phyloP scores from a whole-genome alignment of 1,284 basidiomycete species.

The Ganoderma sinense region DNA sequence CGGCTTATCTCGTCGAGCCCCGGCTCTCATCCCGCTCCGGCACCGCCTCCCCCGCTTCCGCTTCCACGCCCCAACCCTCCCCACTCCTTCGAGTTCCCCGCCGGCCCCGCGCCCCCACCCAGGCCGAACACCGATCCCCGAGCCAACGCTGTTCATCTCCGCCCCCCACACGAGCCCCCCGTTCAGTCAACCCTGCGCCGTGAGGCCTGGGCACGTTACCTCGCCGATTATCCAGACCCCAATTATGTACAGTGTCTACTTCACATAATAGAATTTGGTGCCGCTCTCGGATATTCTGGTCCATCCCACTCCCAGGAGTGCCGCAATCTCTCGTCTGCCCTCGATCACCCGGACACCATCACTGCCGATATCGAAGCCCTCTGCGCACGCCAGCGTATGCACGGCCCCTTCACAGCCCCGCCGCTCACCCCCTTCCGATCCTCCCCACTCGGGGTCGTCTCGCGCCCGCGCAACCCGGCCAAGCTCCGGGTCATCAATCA shows the following conservation, averaged over 20 bases:
- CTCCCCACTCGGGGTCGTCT: slow-evolving; percentile 41
- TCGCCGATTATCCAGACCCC: slow-evolving; percentile 15
- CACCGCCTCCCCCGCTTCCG: not conserved
- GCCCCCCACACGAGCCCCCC: not conserved
- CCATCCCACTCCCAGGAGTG: not conserved
- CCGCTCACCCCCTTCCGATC: slow-evolving; percentile 34
- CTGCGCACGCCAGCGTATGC: slow-evolving; percentile 6
- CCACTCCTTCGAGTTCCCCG: slow-evolving; percentile 8
- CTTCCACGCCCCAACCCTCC: not conserved
- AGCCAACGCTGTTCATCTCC: slow-evolving; percentile 6
- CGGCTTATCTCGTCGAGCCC: not conserved
- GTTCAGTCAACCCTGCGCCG: slow-evolving; percentile 4
- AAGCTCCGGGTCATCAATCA: slow-evolving; percentile 45
- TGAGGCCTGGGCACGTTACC: slow-evolving; percentile 9
- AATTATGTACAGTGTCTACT: slow-evolving; percentile 14
- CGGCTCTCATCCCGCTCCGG: not conserved
- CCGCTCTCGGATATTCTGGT: slow-evolving; percentile 11
- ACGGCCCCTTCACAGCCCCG: slow-evolving; percentile 38
- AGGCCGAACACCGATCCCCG: slow-evolving; percentile 24
- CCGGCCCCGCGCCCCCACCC: slow-evolving; percentile 9
- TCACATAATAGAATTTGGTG: slow-evolving; percentile 21
- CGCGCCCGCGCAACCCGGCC: slow-evolving; percentile 33
- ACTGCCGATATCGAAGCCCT: slow-evolving; percentile 11
- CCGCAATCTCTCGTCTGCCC: slow-evolving; percentile 11
- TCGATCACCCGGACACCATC: slow-evolving; percentile 6